phyloP scores from a whole-genome alignment of 495 filamentous ascomycete species.

The Neurospora tetrasperma region DNA sequence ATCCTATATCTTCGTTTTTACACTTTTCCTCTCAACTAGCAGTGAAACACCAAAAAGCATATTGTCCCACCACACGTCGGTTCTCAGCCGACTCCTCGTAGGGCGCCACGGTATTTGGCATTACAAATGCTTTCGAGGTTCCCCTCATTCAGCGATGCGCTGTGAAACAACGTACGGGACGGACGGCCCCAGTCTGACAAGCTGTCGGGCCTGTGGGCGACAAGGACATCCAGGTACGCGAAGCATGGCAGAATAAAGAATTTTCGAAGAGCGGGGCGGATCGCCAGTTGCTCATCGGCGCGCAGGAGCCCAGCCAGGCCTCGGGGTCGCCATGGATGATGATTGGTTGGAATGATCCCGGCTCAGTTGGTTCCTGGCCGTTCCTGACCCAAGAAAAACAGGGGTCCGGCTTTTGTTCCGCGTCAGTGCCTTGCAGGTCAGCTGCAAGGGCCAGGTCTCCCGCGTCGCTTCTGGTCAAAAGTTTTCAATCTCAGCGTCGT shows the following conservation, averaged over 20 bases:
- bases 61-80: background rate
- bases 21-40: background rate
- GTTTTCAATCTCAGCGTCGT: background rate
- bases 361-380: conserved; percentile 13
- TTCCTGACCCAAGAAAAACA: conserved; percentile 8
- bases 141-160: background rate
- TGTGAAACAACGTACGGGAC: background rate
- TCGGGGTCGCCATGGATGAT: background rate
- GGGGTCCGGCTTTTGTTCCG: conserved; percentile 6
- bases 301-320: background rate
- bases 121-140: background rate
- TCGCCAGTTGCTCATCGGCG: background rate
- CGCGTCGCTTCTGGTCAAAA: background rate
- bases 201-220: background rate
- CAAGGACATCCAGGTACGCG: background rate
- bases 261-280: background rate
- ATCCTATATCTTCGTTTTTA: background rate
- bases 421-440: conserved; percentile 14
- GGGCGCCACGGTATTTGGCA: background rate
- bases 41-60: background rate
- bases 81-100: background rate
- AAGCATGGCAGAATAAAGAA: background rate
- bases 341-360: conserved; percentile 12
- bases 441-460: conserved; percentile 14
- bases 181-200: background rate